These are phyloP conservation scores for Schwanniomyces sp. DNA, from an alignment of 805 yeast species.

Conservation along the genomic window DNA sequence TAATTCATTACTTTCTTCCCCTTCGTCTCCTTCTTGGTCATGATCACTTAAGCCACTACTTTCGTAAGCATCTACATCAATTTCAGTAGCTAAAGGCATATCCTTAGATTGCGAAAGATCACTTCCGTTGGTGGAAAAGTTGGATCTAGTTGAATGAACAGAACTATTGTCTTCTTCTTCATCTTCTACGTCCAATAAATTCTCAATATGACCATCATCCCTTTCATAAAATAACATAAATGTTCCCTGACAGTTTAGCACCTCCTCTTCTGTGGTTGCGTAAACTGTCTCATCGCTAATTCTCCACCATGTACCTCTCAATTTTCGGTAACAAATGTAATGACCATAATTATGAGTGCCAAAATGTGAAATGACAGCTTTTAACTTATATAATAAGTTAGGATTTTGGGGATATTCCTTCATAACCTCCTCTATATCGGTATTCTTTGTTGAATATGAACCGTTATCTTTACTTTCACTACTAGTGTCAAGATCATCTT, in stretches of 20 bases:
- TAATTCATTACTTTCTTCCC: neutral
- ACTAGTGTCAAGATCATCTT: constrained; percentile 7
- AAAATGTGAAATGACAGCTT: constrained; percentile 87
- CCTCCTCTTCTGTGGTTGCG: constrained; percentile 78
- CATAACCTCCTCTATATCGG: constrained; percentile 2
- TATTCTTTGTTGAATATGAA: constrained; percentile 8
- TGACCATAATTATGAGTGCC: constrained; percentile 99
- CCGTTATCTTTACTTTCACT: constrained; percentile 4
- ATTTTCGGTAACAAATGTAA: constrained; percentile 82
- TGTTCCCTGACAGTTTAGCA: constrained; percentile 77
- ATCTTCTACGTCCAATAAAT: constrained; percentile 13
- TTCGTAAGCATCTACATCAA: constrained; percentile 8
- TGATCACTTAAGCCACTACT: constrained; percentile 13
- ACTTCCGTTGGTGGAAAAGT: neutral
- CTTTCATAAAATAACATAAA: constrained; percentile 89
- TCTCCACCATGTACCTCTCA: constrained; percentile 91
- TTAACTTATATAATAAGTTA: constrained; percentile 62
- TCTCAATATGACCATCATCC: constrained; percentile 27
- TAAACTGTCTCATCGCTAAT: constrained; percentile 88
- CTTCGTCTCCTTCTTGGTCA: neutral
- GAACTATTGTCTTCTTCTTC: constrained; percentile 5
- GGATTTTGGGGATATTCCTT: constrained; percentile 23
- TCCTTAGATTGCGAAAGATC: neutral
- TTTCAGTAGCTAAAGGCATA: neutral
- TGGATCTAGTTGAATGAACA: neutral